A percentile compares a stretch with the other conserved stretches of the same genome.
Conservation (phyloP, 352 stramenopile species). For the Globisporangium yorkense region DNA sequence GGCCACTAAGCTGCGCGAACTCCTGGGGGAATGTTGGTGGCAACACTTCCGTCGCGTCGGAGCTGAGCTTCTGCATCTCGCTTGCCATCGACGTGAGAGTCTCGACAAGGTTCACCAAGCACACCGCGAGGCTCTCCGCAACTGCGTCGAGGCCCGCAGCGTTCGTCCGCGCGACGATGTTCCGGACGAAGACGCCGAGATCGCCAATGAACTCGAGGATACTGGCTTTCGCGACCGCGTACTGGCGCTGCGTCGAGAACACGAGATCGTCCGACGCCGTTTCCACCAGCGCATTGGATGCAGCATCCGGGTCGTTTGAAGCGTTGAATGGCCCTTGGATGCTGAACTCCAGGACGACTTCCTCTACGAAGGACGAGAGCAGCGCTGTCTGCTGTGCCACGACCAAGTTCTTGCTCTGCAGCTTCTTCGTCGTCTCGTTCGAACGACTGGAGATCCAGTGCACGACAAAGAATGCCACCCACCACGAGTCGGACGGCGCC, state of each 20-base stretch:
- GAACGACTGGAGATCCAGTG: constrained; percentile 37
- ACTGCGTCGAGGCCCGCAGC: constrained; percentile 20
- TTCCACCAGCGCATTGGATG: background rate
- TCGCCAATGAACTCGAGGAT: constrained; percentile 39
- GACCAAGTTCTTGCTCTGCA: constrained; percentile 23
- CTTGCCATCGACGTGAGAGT: constrained; percentile 9
- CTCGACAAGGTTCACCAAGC: constrained; percentile 26
- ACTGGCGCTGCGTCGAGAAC: constrained; percentile 22
- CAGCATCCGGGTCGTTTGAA: background rate
- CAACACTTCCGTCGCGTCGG: constrained; percentile 3
- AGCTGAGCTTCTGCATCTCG: background rate
- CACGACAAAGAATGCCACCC: constrained; percentile 47
- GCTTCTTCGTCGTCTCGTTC: constrained; percentile 26
- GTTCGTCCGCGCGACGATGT: constrained; percentile 18
- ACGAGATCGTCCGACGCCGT: background rate
- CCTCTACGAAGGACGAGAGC: constrained; percentile 21
- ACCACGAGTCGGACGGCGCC: constrained; percentile 40
- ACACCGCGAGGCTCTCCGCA: constrained; percentile 16
- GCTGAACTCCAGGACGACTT: constrained; percentile 29
- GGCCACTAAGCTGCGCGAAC: constrained; percentile 33
- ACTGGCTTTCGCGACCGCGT: constrained; percentile 23
- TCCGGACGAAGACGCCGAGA: constrained; percentile 32
- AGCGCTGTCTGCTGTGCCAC: constrained; percentile 12
- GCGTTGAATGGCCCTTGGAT: constrained; percentile 14
- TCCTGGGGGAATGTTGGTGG: constrained; percentile 46